Evolutionary conservation across 179 eudicot genomes (phyloP).

Genomic region (Heliamphora pulchella): DNA sequence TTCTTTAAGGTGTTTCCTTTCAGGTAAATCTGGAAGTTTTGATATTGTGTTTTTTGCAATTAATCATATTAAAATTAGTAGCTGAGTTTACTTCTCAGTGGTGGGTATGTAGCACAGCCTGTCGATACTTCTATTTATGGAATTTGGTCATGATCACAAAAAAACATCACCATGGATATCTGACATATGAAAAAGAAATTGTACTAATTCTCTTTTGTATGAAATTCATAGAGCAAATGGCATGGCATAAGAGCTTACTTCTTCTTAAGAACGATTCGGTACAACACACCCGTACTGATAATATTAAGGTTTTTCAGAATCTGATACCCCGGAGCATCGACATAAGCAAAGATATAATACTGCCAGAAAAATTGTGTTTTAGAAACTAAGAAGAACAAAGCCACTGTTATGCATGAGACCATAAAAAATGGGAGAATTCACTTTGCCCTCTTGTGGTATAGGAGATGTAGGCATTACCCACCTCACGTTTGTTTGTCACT

Average conservation of each 20-base stretch:
- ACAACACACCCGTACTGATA: slow-evolving; percentile 85
- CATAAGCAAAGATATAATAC: slow-evolving; percentile 98
- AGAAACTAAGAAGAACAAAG: slow-evolving; percentile 15
- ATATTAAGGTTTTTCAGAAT: slow-evolving; percentile 91
- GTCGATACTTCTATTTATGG: not conserved
- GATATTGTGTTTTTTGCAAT: not conserved
- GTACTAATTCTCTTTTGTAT: not conserved
- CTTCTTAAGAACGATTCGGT: slow-evolving; percentile 83
- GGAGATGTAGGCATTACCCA: too few species aligned
- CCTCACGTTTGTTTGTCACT: too few species aligned
- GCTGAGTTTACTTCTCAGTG: not conserved
- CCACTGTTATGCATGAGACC: not conserved
- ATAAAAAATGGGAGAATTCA: not conserved
- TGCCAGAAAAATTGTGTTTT: slow-evolving; percentile 33
- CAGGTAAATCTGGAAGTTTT: not conserved
- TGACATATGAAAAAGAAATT: not conserved
- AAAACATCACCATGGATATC: not conserved
- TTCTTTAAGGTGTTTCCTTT: not conserved
- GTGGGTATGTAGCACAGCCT: not conserved
- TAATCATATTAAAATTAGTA: not conserved
- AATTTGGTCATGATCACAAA: not conserved
- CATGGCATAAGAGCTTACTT: slow-evolving; percentile 36
- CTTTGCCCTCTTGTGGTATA: too few species aligned
- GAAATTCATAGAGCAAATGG: slow-evolving; percentile 3
- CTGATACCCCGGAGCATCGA: slow-evolving; percentile 99